Conservation (phyloP, 2,329 filamentous ascomycete species). For the Emydomyces testavorans region DNA sequence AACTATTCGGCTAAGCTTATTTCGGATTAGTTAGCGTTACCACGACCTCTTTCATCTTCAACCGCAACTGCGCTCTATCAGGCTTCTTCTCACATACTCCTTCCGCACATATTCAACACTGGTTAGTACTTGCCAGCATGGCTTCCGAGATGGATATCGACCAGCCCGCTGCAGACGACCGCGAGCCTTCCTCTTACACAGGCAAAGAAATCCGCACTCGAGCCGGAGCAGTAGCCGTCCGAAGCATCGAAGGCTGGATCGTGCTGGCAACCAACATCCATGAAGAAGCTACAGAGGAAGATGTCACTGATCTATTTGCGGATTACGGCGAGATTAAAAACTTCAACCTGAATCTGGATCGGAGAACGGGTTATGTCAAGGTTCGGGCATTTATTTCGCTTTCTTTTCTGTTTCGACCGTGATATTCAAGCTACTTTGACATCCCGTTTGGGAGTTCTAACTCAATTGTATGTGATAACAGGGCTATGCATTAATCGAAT, state of each 20-base stretch:
- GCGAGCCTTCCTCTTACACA: slow-evolving; percentile 23
- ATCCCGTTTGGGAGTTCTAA: background rate
- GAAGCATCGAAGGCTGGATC: slow-evolving; percentile 59
- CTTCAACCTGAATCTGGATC: slow-evolving; percentile 53
- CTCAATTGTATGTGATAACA: slow-evolving; percentile 25
- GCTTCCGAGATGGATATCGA: slow-evolving; percentile 39
- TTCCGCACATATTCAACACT: background rate
- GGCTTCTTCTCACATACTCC: too few species aligned
- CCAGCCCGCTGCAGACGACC: slow-evolving; percentile 23
- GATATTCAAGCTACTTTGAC: background rate
- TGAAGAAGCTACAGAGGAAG: slow-evolving; percentile 57
- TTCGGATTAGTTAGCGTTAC: background rate
- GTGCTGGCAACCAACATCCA: slow-evolving; percentile 58
- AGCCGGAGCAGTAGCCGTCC: slow-evolving; percentile 45
- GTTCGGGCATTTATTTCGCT: slow-evolving; percentile 30
- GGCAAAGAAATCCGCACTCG: slow-evolving; percentile 35
- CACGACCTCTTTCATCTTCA: background rate
- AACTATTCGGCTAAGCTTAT: background rate
- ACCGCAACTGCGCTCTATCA: too few species aligned
- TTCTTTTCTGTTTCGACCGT: background rate
- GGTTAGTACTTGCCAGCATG: slow-evolving; percentile 22
- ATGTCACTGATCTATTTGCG: slow-evolving; percentile 53
- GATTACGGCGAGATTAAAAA: slow-evolving; percentile 59
- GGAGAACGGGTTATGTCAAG: slow-evolving; percentile 57
- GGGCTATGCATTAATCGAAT: slow-evolving; percentile 58